A percentile compares a stretch with the other conserved stretches of the same genome.
Evolutionary conservation across 805 yeast species (phyloP).

Genomic region (Candida tibetensis): DNA sequence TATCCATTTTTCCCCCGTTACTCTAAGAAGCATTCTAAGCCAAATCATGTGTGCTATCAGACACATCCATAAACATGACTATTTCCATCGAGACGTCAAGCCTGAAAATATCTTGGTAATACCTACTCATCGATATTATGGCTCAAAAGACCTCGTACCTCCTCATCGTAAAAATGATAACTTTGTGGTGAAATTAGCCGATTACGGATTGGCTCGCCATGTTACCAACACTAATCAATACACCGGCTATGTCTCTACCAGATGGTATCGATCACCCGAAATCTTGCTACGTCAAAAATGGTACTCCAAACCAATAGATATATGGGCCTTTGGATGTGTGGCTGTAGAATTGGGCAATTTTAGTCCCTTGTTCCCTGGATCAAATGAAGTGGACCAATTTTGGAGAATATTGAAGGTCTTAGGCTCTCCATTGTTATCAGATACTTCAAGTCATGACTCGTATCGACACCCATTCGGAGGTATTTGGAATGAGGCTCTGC

Average conservation of each 20-base stretch:
- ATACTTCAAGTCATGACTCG: slow-evolving; percentile 13
- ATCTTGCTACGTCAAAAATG: slow-evolving; percentile 60
- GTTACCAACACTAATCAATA: slow-evolving; percentile 51
- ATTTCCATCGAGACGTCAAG: slow-evolving; percentile 86
- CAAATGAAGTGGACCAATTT: slow-evolving; percentile 74
- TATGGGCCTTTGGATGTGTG: slow-evolving; percentile 85
- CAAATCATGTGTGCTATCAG: slow-evolving; percentile 75
- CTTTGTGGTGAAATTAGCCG: slow-evolving; percentile 72
- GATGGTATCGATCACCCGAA: slow-evolving; percentile 88
- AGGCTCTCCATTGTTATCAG: slow-evolving; percentile 63
- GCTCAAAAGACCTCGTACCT: slow-evolving; percentile 39
- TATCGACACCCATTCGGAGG: slow-evolving; percentile 50
- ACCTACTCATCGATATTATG: slow-evolving; percentile 54
- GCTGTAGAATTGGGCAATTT: slow-evolving; percentile 72
- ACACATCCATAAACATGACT: slow-evolving; percentile 72
- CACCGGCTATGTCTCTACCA: slow-evolving; percentile 76
- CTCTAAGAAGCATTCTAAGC: slow-evolving; percentile 62
- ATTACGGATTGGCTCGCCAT: slow-evolving; percentile 74
- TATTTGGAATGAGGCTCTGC: slow-evolving; percentile 62
- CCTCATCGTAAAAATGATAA: slow-evolving; percentile 35
- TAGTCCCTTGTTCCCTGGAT: slow-evolving; percentile 81
- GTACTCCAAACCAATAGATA: slow-evolving; percentile 70
- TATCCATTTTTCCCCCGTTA: slow-evolving; percentile 51
- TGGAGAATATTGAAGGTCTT: slow-evolving; percentile 62
- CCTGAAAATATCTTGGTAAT: slow-evolving; percentile 87